Evolutionary conservation across 164 flowering plant species (phyloP).

Genomic region (Magnolia kwangsiensis): DNA sequence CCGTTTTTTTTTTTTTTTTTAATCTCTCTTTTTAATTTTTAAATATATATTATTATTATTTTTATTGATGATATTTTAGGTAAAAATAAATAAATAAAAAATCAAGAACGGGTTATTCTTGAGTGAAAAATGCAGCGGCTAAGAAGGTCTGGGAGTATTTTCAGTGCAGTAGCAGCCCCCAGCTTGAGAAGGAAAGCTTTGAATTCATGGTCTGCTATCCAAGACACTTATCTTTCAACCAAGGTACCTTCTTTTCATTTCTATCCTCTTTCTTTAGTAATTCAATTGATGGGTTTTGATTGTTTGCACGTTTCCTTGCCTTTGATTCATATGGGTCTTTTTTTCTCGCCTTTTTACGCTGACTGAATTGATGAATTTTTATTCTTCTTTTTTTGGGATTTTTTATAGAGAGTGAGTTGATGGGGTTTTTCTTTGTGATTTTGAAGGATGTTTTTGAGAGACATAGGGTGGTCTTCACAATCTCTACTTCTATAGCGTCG

Average conservation of each 20-base stretch:
- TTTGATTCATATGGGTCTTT: not conserved
- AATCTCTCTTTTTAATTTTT: too few relatives aligned
- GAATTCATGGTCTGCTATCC: slow-evolving; percentile 67
- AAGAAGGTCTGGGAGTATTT: slow-evolving; percentile 34
- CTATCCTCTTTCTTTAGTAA: not conserved
- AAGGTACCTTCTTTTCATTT: slow-evolving; percentile 43
- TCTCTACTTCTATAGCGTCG: slow-evolving; percentile 80
- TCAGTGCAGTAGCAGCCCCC: slow-evolving; percentile 30
- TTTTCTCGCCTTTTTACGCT: not conserved
- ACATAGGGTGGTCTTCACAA: slow-evolving; percentile 81
- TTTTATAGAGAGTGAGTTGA: not conserved
- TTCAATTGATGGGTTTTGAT: slow-evolving; percentile 9
- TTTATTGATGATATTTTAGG: too few relatives aligned
- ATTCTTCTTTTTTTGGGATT: not conserved
- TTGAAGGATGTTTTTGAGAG: slow-evolving; percentile 79
- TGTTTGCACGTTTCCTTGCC: slow-evolving; percentile 3
- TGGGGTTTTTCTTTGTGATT: not conserved
- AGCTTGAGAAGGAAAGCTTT: slow-evolving; percentile 53
- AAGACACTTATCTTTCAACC: slow-evolving; percentile 71
- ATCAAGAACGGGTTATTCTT: slow-evolving; percentile 5
- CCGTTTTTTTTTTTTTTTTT: too few relatives aligned
- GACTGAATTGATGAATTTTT: not conserved
- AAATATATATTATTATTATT: too few relatives aligned
- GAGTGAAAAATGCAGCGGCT: slow-evolving; percentile 42
- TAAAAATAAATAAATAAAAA: not conserved